Conservation (phyloP, 768 basidiomycete genomes). For the Boletus insuetus region DNA sequence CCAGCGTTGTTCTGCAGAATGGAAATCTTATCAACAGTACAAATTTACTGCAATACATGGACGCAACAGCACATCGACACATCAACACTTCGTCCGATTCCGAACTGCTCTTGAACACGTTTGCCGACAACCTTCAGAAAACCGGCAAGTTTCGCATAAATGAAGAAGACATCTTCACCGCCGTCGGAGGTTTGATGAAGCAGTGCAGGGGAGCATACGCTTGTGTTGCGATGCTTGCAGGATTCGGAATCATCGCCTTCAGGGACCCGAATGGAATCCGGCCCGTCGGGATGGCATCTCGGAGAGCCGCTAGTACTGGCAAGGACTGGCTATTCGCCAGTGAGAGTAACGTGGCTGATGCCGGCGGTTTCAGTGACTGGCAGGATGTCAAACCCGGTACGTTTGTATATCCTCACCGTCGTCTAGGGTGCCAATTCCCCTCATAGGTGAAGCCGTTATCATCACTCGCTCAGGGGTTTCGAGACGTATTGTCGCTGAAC, state of each 20-base stretch:
- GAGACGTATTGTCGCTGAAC: constrained; percentile 67
- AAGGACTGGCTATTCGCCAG: constrained; percentile 89
- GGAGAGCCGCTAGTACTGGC: constrained; percentile 55
- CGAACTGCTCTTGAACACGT: constrained; percentile 94
- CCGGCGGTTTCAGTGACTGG: constrained; percentile 88
- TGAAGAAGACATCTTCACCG: constrained; percentile 98
- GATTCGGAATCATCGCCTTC: constrained; percentile 97
- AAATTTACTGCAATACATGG: constrained; percentile 87
- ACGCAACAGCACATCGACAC: constrained; percentile 93
- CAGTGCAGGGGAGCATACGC: constrained; percentile 93
- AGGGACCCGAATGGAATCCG: constrained; percentile 97
- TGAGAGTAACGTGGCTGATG: constrained; percentile 96
- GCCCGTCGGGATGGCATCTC: constrained; percentile 81
- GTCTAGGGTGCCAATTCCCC: constrained; percentile 1
- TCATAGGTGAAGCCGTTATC: constrained; percentile 88
- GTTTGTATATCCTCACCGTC: constrained; percentile 12
- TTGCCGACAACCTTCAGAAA: constrained; percentile 96
- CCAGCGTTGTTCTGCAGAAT: constrained; percentile 56
- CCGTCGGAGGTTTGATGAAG: constrained; percentile 84
- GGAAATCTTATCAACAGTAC: constrained; percentile 96
- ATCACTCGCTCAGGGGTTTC: constrained; percentile 81
- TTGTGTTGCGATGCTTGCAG: constrained; percentile 98
- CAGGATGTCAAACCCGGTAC: constrained; percentile 87
- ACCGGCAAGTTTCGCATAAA: constrained; percentile 99
- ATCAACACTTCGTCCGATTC: constrained; percentile 99